Percentiles rank a stretch among this genome's conserved stretches.
Evolutionary conservation across 148 eudicot species (phyloP).

Genomic region (Fagopyrum tataricum): DNA sequence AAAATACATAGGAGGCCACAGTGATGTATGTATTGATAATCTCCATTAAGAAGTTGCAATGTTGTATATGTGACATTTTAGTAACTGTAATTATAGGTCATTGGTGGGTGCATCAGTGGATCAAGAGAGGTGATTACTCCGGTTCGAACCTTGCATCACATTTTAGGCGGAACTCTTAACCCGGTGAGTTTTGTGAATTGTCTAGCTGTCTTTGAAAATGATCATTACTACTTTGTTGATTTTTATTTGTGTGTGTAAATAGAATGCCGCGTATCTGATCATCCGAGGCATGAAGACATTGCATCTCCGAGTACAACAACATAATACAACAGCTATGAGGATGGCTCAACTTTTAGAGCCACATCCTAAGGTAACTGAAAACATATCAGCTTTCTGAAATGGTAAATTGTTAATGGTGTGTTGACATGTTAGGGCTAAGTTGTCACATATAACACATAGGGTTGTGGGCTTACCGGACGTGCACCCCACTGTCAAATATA

Average conservation of each 20-base stretch:
- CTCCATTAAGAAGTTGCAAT: conserved; percentile 1
- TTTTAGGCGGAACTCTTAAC: conserved; percentile 79
- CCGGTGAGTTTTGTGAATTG: conserved; percentile 41
- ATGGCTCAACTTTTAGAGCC: conserved; percentile 90
- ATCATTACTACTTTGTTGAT: too few species aligned
- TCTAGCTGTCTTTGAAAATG: too few species aligned
- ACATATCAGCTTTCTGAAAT: too few species aligned
- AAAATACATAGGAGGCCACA: conserved; percentile 73
- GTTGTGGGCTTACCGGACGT: too few species aligned
- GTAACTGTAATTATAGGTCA: conserved; percentile 45
- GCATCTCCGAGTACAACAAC: conserved; percentile 85
- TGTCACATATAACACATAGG: too few species aligned
- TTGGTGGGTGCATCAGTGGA: conserved; percentile 85
- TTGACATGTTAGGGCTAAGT: too few species aligned
- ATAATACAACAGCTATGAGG: conserved; percentile 71
- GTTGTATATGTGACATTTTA: background rate
- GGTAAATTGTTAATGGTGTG: too few species aligned
- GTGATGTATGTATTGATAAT: conserved; percentile 68
- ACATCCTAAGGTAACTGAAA: conserved; percentile 98
- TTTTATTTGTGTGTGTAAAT: too few species aligned
- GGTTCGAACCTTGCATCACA: conserved; percentile 64
- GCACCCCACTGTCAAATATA: too few species aligned
- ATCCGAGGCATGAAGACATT: conserved; percentile 90
- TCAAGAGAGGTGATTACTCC: conserved; percentile 42
- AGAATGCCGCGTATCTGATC: conserved; percentile 78